phyloP scores from a whole-genome alignment of 495 filamentous ascomycete species.

The Trichoderma erinaceum region DNA sequence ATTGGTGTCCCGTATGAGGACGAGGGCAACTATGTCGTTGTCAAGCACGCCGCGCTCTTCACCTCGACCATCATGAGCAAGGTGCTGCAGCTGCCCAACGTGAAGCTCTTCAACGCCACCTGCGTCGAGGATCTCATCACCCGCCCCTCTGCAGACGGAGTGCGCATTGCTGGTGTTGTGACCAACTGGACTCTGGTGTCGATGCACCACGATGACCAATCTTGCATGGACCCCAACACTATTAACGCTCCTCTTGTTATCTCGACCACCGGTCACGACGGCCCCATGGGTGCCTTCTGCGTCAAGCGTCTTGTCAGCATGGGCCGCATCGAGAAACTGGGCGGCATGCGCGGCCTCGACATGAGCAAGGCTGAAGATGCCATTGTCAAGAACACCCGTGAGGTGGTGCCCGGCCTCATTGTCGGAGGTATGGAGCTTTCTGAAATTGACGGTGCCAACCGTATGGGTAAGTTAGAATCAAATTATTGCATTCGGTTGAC shows the following conservation, averaged over 20 bases:
- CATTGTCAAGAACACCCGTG: slow-evolving; percentile 82
- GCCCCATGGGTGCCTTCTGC: slow-evolving; percentile 82
- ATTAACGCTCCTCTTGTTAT: slow-evolving; percentile 85
- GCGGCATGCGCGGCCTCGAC: slow-evolving; percentile 85
- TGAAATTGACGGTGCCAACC: slow-evolving; percentile 83
- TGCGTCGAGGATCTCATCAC: slow-evolving; percentile 88
- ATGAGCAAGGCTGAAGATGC: slow-evolving; percentile 87
- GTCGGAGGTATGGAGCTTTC: slow-evolving; percentile 92
- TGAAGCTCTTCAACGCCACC: slow-evolving; percentile 95
- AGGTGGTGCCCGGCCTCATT: slow-evolving; percentile 78
- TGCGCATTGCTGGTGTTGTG: slow-evolving; percentile 80
- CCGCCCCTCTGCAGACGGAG: slow-evolving; percentile 43
- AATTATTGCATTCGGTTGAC: background rate
- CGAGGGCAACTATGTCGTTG: slow-evolving; percentile 79
- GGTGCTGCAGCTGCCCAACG: slow-evolving; percentile 76
- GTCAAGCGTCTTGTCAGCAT: slow-evolving; percentile 82
- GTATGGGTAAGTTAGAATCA: slow-evolving; percentile 53
- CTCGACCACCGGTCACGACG: slow-evolving; percentile 84
- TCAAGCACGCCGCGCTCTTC: slow-evolving; percentile 90
- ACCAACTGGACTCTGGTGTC: slow-evolving; percentile 90
- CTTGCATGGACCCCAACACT: slow-evolving; percentile 93
- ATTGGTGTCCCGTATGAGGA: slow-evolving; percentile 82
- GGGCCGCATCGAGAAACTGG: slow-evolving; percentile 71
- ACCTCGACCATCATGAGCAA: slow-evolving; percentile 76
- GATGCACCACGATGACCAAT: slow-evolving; percentile 88